Evolutionary conservation across 345 rosid species (phyloP).

Genomic region (Gossypium bickii): DNA sequence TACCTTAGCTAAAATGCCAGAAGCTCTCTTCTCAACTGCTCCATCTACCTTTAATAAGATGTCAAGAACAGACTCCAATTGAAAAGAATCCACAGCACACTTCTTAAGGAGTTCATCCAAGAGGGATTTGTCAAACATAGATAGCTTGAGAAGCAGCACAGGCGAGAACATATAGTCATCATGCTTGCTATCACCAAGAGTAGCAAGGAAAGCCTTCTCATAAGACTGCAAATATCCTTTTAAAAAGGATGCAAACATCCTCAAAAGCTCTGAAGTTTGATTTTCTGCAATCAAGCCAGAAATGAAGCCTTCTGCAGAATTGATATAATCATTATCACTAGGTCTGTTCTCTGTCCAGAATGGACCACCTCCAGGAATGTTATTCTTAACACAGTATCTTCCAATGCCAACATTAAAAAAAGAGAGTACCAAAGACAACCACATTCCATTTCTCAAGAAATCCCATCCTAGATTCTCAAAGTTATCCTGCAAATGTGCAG

Average conservation of each 20-base stretch:
- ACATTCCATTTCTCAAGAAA: conserved; percentile 67
- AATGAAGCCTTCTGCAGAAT: conserved; percentile 53
- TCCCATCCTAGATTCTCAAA: conserved; percentile 73
- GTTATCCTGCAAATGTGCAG: conserved; percentile 35
- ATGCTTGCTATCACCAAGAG: conserved; percentile 40
- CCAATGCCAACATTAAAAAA: conserved; percentile 57
- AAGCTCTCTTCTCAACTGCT: conserved; percentile 53
- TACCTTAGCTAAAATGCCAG: conserved; percentile 54
- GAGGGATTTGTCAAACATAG: conserved; percentile 55
- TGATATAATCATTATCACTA: conserved; percentile 39
- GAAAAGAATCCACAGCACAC: conserved; percentile 44
- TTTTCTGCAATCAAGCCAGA: conserved; percentile 51
- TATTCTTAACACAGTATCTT: conserved; percentile 43
- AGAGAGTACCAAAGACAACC: conserved; percentile 71
- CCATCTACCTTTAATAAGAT: conserved; percentile 49
- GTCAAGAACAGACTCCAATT: conserved; percentile 55
- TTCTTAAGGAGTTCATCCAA: conserved; percentile 62
- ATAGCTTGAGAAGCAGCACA: conserved; percentile 74
- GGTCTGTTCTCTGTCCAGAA: conserved; percentile 45
- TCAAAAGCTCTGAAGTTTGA: conserved; percentile 43
- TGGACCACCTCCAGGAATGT: conserved; percentile 40
- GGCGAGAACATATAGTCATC: conserved; percentile 40
- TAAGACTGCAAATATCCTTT: conserved; percentile 46
- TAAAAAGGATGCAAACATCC: conserved; percentile 59
- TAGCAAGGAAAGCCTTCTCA: conserved; percentile 71